A percentile compares a stretch with the other conserved stretches of the same genome.
Conservation (phyloP, 805 yeast species). For the Kazachstania martiniae region DNA sequence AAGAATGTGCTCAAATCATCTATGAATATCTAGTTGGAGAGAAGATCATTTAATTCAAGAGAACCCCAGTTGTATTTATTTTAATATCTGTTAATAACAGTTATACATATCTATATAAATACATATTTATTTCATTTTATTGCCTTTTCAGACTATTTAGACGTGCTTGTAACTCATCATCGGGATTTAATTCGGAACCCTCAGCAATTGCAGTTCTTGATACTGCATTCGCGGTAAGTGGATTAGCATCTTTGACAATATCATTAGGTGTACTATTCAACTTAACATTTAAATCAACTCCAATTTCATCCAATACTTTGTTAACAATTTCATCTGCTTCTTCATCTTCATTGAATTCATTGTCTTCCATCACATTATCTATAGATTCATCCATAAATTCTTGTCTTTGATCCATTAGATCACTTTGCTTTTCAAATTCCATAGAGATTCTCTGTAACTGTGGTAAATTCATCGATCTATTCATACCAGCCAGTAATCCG, state of each 20-base stretch:
- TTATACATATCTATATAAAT: not conserved
- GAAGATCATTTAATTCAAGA: conserved; percentile 17
- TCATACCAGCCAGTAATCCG: conserved; percentile 73
- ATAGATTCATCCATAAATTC: conserved; percentile 98
- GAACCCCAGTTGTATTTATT: too few relatives aligned
- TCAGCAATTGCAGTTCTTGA: conserved; percentile 32
- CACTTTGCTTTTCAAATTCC: conserved; percentile 91
- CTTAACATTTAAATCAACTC: conserved; percentile 61
- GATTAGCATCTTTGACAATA: conserved; percentile 7
- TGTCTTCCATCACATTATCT: conserved; percentile 91
- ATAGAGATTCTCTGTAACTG: conserved; percentile 81
- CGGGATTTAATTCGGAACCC: conserved; percentile 32
- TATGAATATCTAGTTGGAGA: conserved; percentile 52
- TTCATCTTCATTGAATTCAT: conserved; percentile 77
- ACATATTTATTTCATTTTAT: not conserved
- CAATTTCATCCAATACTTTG: conserved; percentile 91
- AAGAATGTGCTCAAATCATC: conserved; percentile 69
- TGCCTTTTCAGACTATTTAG: conserved; percentile 65
- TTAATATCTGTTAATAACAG: not conserved
- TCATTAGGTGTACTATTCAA: conserved; percentile 37
- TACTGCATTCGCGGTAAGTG: conserved; percentile 8
- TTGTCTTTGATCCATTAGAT: conserved; percentile 96
- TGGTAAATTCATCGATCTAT: conserved; percentile 81
- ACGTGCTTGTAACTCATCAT: conserved; percentile 84
- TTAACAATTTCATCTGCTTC: conserved; percentile 86